Base-by-base conservation (phyloP, 2,329 filamentous ascomycete genomes). In the Calonectria hawksworthii region DNA sequence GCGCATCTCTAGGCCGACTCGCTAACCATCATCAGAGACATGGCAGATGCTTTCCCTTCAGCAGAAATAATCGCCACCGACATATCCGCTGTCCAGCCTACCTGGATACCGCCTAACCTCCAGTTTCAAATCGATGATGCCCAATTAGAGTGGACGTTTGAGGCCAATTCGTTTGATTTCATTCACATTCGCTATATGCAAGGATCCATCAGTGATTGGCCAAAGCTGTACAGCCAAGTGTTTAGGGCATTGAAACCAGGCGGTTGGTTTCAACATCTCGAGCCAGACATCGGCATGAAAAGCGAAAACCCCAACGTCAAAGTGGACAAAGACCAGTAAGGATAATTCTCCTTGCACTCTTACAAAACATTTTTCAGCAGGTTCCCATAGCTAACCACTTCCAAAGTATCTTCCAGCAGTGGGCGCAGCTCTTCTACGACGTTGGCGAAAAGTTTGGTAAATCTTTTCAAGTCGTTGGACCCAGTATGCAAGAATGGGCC, bases 301-400 rank as follows among this genome's bases (percentile, higher is more conserved):
- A 63, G 56, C 16, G 56, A 63, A 18, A 63, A 41, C 23, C 56
- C 56, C n/a, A 28, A 63, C 11, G 34, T 41, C 21, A 41, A 63
- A 11, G 56, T 63, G 4, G 36, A 63, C 36, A 41, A 63, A 18
- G 56, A 63, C 16, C 56, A 41, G 56, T 63, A 41, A 63, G 34
- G 4, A n/a, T 7, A 11, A n/a, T 59, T 14, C 32, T 11, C 32
- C 1, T 14, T 41, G 5, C 8, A 9, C 7, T 26, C 11, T 61
- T 47, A 9, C 21, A 23, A 3, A 47, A n/a, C 21, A 63, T 18
- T 23, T 11, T 7, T 38, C 10, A 14, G 10, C 3, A 4, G 8
- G 11, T 0, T 30, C 18, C 3, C 10, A 16, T 41, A 6, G 56
- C 56, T 63, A 10, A 63, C 8, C 10, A 76, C 94, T 94, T 84